Evolutionary conservation across 2,329 filamentous ascomycete genomes (phyloP), one percentile per base, ranked within the genome.

Genomic region (Phyllachora maydis): DNA sequence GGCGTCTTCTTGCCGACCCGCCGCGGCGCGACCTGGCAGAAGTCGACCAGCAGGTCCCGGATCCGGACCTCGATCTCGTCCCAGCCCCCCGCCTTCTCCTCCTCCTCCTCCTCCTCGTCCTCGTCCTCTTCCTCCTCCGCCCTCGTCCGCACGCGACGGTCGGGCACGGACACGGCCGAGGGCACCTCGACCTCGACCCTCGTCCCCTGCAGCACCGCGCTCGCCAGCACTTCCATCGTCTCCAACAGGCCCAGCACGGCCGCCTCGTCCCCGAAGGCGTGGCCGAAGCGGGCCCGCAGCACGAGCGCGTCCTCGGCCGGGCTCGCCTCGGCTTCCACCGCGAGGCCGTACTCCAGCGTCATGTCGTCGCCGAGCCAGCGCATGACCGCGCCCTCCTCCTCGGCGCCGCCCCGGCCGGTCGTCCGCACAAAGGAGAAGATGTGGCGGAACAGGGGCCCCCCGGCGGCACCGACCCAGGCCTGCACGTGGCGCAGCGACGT

Each of bases 401-500:
- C 28, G 6, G 19, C 24, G 4, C 21, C 18, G 6, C 26, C 18
- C 14, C 33, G 14, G 5, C 6, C 18, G 4, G 27, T 29, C 10
- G 28, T 28, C 16, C 34, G 35, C 6, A 40, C 36, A 22, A 35
- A 47, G 1, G 45, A 46, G 30, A 47, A 43, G 2, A 48, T 34
- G 13, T 35, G 38, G 23, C 47, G 42, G 23, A 47, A 47, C 2
- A 47, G 30, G 9, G 43, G 39, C 1, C 24, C 28, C n/a, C n/a
- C n/a, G 11, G 43, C 35, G 5, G 37, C 41, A 11, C 35, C 36
- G 4, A 43, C 11, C 43, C 45, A 48, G 12, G 38, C 38, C 14
- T 47, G 43, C 11, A 48, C 45, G 12, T 40, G 36, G 14, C 45
- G 31, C 21, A 46, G 26, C 5, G 45, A 35, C 9, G 43, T 47